Conservation (phyloP, 306 rosid genomes). For the Medicago arabica region DNA sequence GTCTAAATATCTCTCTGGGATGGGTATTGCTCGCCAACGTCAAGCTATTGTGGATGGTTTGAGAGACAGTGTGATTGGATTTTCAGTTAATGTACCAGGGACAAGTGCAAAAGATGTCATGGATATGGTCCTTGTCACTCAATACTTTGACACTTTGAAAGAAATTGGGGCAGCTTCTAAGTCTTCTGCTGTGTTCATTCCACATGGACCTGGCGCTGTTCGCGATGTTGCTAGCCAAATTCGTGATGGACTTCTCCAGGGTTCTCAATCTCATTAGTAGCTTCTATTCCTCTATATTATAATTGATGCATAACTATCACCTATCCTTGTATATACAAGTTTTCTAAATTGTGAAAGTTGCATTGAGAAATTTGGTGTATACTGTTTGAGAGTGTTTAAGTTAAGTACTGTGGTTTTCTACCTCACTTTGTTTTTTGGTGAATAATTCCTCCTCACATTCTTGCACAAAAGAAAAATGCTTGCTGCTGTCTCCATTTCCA, state of each 20-base stretch:
- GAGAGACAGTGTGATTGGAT: conserved; percentile 91
- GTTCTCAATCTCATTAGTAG: conserved; percentile 48
- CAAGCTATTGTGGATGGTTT: conserved; percentile 96
- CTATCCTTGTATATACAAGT: not conserved
- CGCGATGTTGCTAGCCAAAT: conserved; percentile 85
- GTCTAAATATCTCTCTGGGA: conserved; percentile 82
- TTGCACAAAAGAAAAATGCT: conserved; percentile 7
- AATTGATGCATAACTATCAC: conserved; percentile 10
- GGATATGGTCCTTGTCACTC: conserved; percentile 99
- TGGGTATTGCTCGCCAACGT: conserved; percentile 95
- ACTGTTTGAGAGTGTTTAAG: conserved; percentile 9
- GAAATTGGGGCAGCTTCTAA: conserved; percentile 93
- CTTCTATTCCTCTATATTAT: conserved; percentile 8
- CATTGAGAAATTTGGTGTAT: conserved; percentile 10
- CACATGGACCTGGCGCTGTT: conserved; percentile 98
- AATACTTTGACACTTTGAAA: conserved; percentile 96
- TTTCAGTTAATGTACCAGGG: conserved; percentile 90
- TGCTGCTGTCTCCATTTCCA: not conserved
- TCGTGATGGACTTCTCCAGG: conserved; percentile 95
- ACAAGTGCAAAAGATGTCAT: conserved; percentile 89
- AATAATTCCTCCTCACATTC: too few species aligned
- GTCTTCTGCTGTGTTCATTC: conserved; percentile 93
- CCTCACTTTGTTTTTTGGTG: not conserved
- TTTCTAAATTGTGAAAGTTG: conserved; percentile 22
- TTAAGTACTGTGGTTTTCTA: not conserved